Percentiles rank a stretch among this genome's conserved stretches.
These are phyloP conservation scores for Diaporthe ilicicola DNA, from an alignment of 2,329 filamentous ascomycete species.

Conservation along the genomic window DNA sequence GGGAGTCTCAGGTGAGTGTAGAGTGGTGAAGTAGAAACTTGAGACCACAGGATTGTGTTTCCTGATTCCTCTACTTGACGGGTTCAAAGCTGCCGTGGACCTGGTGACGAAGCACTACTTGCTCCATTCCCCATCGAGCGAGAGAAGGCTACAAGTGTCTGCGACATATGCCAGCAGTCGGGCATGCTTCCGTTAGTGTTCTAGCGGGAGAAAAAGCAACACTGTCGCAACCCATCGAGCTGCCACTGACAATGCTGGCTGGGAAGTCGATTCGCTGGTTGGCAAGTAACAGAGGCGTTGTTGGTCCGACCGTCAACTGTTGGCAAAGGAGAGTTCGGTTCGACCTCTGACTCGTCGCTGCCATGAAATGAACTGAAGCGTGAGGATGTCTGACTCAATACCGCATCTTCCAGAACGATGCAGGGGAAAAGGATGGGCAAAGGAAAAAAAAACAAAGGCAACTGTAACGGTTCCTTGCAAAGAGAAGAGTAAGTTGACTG, in stretches of 20 bases:
- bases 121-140: too few relatives aligned
- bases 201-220: not conserved
- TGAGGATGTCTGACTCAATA: not conserved
- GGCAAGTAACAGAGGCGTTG: not conserved
- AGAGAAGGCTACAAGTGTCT: not conserved
- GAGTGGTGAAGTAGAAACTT: too few relatives aligned
- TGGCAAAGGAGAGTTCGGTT: not conserved
- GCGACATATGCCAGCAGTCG: not conserved
- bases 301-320: not conserved
- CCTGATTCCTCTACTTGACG: not conserved
- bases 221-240: not conserved
- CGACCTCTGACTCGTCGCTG: not conserved
- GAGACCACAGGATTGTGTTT: not conserved
- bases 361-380: not conserved
- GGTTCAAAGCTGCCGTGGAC: too few relatives aligned
- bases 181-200: too few relatives aligned
- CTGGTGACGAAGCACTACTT: too few relatives aligned
- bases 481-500: not conserved
- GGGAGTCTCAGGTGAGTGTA: not conserved
- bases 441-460: not conserved
- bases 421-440: not conserved
- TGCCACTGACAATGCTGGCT: too few relatives aligned
- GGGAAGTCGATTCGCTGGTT: not conserved
- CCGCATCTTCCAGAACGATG: not conserved
- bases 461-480: not conserved